Evolutionary conservation across 106 monocot genomes (phyloP).

Genomic region (Gastrodia elata): DNA sequence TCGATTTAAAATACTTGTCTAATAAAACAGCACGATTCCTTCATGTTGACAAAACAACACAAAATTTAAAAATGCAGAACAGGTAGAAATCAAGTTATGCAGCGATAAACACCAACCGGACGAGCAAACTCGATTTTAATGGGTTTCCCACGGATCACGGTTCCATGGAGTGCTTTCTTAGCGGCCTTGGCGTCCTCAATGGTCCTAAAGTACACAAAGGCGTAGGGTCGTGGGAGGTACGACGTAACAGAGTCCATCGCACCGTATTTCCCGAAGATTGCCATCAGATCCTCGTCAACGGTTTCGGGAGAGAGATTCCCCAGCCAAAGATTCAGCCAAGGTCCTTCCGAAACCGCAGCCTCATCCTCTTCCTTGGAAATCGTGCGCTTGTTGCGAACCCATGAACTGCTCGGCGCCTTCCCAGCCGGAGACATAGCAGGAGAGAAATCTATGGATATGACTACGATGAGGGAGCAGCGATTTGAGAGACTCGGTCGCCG

Average conservation of each 20-base stretch:
- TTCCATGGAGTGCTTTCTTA: slow-evolving; percentile 42
- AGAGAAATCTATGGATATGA: neutral
- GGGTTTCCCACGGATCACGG: slow-evolving; percentile 28
- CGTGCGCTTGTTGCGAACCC: slow-evolving; percentile 8
- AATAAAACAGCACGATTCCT: neutral
- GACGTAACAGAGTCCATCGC: slow-evolving; percentile 57
- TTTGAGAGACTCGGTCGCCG: neutral
- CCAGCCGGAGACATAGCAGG: slow-evolving; percentile 3
- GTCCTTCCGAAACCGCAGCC: slow-evolving; percentile 13
- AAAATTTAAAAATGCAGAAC: neutral
- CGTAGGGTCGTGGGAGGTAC: slow-evolving; percentile 48
- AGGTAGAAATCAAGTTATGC: neutral
- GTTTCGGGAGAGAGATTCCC: slow-evolving; percentile 54
- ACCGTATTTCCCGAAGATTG: slow-evolving; percentile 38
- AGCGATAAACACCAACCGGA: slow-evolving; percentile 16
- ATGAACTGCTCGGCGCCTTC: neutral
- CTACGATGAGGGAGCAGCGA: neutral
- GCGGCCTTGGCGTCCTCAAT: slow-evolving; percentile 52
- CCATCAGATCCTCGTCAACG: slow-evolving; percentile 51
- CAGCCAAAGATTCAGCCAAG: slow-evolving; percentile 61
- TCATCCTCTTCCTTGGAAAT: slow-evolving; percentile 12
- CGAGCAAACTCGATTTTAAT: slow-evolving; percentile 66
- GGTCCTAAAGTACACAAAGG: slow-evolving; percentile 64
- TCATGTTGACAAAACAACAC: neutral
- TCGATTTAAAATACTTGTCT: neutral